These are phyloP conservation scores for Mycosphaerella sp. DNA, from an alignment of 2,329 filamentous ascomycete species.

Conservation along the genomic window DNA sequence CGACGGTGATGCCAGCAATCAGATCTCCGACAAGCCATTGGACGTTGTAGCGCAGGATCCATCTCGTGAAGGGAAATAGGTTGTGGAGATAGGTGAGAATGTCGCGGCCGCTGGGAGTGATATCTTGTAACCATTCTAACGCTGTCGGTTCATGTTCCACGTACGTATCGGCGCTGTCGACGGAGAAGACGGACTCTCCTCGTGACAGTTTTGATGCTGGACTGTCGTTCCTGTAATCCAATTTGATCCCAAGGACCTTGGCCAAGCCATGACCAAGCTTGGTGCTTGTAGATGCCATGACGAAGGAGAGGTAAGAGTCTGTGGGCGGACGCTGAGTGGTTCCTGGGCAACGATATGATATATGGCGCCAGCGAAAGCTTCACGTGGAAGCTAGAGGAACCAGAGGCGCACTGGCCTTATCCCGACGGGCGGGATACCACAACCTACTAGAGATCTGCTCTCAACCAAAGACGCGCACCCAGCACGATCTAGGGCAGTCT, in stretches of 20 bases:
- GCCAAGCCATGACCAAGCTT: constrained; percentile 68
- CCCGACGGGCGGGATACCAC: neutral
- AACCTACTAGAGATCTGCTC: neutral
- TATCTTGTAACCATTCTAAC: constrained; percentile 61
- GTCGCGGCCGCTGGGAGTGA: constrained; percentile 54
- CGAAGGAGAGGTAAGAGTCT: constrained; percentile 2
- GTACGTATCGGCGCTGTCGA: constrained; percentile 67
- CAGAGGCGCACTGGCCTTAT: neutral
- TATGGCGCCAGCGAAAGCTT: neutral
- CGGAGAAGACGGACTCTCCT: constrained; percentile 73
- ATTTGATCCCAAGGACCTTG: constrained; percentile 74
- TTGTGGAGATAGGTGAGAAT: constrained; percentile 57
- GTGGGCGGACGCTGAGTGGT: constrained; percentile 6
- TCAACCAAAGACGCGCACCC: constrained; percentile 3
- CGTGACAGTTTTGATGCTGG: constrained; percentile 54
- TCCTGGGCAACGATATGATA: constrained; percentile 1
- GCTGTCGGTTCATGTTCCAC: constrained; percentile 74
- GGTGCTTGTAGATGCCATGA: constrained; percentile 37
- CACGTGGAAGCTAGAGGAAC: constrained; percentile 3
- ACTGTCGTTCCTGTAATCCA: constrained; percentile 59
- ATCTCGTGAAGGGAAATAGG: constrained; percentile 82
- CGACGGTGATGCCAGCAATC: constrained; percentile 73
- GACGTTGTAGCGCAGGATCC: constrained; percentile 82
- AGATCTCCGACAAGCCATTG: constrained; percentile 87
- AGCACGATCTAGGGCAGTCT: constrained; percentile 9